Base-by-base conservation (phyloP, 768 basidiomycete genomes). In the Pisolithus tinctorius region DNA sequence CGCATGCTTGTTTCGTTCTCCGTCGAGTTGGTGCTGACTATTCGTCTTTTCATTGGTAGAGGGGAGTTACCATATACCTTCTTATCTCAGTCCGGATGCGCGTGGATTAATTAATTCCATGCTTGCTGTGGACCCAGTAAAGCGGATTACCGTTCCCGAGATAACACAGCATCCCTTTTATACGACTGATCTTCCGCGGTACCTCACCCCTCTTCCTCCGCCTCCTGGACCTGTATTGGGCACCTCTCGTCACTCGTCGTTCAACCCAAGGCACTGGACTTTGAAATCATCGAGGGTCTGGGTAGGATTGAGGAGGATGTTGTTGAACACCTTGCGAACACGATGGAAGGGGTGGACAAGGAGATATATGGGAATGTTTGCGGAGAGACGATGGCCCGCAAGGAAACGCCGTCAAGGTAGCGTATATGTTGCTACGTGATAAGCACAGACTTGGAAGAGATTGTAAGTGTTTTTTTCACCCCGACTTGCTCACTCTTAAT, bases 381-480 rank as follows among this genome's bases (percentile, higher is more conserved):
- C 78, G 86, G 53, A 72, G 83, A 58, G 86, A 93, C 48, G 92
- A 94, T 56, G 93, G 89, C 0, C 76, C 81, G 39, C 83, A 86
- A 54, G 90, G 93, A 37, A 96, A 97, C 64, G 85, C 91, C 49
- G 86, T 98, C 64, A 94, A 96, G 69, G 93, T 99, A 6, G 93
- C 95, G 0, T 99, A 98, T 68, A 83, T 93, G 81, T 75, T 99
- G 4, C 74, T 96, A 42, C 76, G 92, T 51, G 95, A 99, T 63
- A 93, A 93, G 71, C 76, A 83, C 58, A 73, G 93, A 37, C 76
- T 88, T 48, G 84, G 92, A 6, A 81, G 86, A 66, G 91, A 93
- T 64, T 71, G 93, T 95, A 60, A 76, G 92, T 76, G 29, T 36
- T 11, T 16, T 7, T 4, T n/a, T 45, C 6, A 34, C 5, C 50